phyloP scores from a whole-genome alignment of 2,329 filamentous ascomycete species.

The Helotiales sp. region DNA sequence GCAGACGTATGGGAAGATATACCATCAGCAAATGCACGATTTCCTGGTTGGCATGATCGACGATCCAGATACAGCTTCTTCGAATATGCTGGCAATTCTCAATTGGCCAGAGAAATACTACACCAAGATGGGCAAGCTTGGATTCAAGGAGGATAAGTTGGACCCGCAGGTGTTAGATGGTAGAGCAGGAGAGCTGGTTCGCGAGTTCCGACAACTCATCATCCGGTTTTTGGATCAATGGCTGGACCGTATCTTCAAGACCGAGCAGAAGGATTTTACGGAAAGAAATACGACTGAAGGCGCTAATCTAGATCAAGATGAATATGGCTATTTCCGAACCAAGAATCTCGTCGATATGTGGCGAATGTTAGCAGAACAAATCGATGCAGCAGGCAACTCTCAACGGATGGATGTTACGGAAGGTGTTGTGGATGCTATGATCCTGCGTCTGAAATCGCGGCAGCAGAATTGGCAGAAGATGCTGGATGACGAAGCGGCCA shows the following conservation, averaged over 20 bases:
- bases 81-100: slow-evolving; percentile 87
- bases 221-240: slow-evolving; percentile 95
- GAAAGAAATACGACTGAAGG: slow-evolving; percentile 70
- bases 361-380: slow-evolving; percentile 95
- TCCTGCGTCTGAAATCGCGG: slow-evolving; percentile 77
- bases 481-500: slow-evolving; percentile 79
- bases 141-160: slow-evolving; percentile 74
- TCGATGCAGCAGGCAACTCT: slow-evolving; percentile 80
- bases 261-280: slow-evolving; percentile 79
- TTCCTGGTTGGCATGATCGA: slow-evolving; percentile 83
- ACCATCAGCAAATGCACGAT: slow-evolving; percentile 94
- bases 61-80: slow-evolving; percentile 79
- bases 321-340: slow-evolving; percentile 88
- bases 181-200: slow-evolving; percentile 84
- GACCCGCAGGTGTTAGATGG: slow-evolving; percentile 86
- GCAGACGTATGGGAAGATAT: slow-evolving; percentile 85
- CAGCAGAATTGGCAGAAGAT: slow-evolving; percentile 87
- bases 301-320: slow-evolving; percentile 78
- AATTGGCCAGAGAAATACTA: slow-evolving; percentile 97
- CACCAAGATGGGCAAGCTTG: slow-evolving; percentile 89
- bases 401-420: slow-evolving; percentile 88
- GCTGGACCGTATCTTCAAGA: slow-evolving; percentile 88
- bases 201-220: slow-evolving; percentile 92
- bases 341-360: slow-evolving; percentile 93
- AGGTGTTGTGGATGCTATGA: slow-evolving; percentile 95